Base-by-base conservation (phyloP, 202 grass and related monocot genomes). In the Zizania palustris region DNA sequence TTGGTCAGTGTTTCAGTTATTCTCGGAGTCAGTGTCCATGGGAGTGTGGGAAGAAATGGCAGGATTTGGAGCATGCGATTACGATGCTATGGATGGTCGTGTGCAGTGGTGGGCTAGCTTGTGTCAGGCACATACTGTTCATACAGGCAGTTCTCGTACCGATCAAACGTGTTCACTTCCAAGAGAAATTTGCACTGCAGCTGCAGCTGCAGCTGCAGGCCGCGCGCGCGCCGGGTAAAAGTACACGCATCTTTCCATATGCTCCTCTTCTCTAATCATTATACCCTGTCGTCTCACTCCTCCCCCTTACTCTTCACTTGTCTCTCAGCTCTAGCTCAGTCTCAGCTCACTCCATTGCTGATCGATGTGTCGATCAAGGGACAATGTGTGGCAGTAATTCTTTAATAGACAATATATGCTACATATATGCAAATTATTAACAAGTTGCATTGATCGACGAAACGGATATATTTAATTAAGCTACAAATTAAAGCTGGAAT, bases 121-220 rank as follows among this genome's bases (percentile, higher is more conserved):
- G 74, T 57, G 74, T 57, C 59, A 72, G 66, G 59, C 28, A 28
- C 28, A 28, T 2, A 28, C 28, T 1, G 28, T 28, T 28, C n/a
- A 56, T 57, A 56, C 74, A 57, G 67, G 67, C n/a, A 72, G 48
- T 78, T 84, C 82, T 84, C 67, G 82, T 84, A 84, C 59, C 8
- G 82, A 84, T 72, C 74, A 78, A 84, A 63, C 2, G n/a, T 28
- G 67, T 84, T 84, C 82, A 84, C 66, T 72, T 78, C 82, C 38
- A 72, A 65, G 81, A 55, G 46, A 84, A 72, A 69, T 71, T 57
- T 78, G 59, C 46, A 44, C 58, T 68, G 44, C 45, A 48, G 45
- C 6, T 50, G 48, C 51, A 54, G 5, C n/a, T n/a, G n/a, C n/a
- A n/a, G n/a, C n/a, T n/a, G n/a, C n/a, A n/a, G n/a, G n/a, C n/a